These are phyloP conservation scores for Magnusiomyces ingens DNA, from an alignment of 1,139 yeast genomes.

Conservation along the genomic window DNA sequence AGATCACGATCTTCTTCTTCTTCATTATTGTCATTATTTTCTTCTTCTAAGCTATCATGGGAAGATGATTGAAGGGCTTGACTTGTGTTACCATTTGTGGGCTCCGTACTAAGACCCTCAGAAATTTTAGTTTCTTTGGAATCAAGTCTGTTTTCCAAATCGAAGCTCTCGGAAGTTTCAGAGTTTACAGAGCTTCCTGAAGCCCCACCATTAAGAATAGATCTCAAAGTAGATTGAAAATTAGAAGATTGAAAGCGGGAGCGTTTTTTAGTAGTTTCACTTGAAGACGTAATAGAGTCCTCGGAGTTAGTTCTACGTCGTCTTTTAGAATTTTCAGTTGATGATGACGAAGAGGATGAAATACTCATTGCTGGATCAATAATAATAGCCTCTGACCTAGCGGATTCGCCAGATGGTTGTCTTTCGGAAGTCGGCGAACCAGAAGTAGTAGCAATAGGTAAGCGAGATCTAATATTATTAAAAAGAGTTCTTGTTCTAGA, in stretches of 20 bases:
- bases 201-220: neutral
- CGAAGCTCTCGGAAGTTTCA: neutral
- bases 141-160: too few species aligned
- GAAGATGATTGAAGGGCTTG: too few species aligned
- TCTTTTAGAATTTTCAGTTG: neutral
- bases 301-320: slow-evolving; percentile 3
- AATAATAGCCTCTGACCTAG: neutral
- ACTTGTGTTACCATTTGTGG: too few species aligned
- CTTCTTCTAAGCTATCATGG: too few species aligned
- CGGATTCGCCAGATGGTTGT: neutral
- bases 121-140: too few species aligned
- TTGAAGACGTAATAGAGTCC: neutral
- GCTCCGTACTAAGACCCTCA: too few species aligned
- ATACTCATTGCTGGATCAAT: neutral
- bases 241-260: slow-evolving; percentile 1
- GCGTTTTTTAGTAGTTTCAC: neutral
- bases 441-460: neutral
- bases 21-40: too few species aligned
- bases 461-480: neutral
- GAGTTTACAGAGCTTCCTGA: neutral
- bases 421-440: neutral
- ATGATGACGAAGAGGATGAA: neutral
- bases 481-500: neutral
- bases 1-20: too few species aligned
- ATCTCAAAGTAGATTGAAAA: neutral